phyloP scores from a whole-genome alignment of 108 stramenopile genomes.

The Fragilaria crotonensis region DNA sequence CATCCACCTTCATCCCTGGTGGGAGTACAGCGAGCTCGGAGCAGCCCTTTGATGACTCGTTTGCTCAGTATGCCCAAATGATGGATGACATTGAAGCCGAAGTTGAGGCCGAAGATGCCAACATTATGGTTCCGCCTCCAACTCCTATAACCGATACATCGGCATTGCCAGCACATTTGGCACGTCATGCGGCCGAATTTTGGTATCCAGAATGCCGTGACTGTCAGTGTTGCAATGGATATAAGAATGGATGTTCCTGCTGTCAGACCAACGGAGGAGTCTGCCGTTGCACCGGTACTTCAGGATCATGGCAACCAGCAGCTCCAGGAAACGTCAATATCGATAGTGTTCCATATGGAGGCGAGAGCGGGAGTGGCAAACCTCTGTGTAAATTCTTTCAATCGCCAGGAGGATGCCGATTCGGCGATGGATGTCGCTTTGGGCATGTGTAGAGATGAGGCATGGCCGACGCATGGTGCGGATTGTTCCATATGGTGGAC shows the following conservation, averaged over 20 bases:
- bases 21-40: neutral
- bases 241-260: slow-evolving; percentile 36
- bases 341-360: no score
- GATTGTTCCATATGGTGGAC: no score
- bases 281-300: no score
- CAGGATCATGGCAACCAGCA: no score
- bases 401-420: slow-evolving; percentile 30
- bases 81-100: slow-evolving; percentile 12
- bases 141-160: slow-evolving; percentile 1
- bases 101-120: slow-evolving; percentile 6
- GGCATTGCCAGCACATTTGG: slow-evolving; percentile 19
- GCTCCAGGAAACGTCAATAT: no score
- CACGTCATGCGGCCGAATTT: slow-evolving; percentile 31
- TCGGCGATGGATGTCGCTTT: slow-evolving; percentile 33
- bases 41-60: neutral
- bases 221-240: slow-evolving; percentile 40
- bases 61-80: slow-evolving; percentile 8
- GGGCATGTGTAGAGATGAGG: slow-evolving; percentile 8
- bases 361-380: no score
- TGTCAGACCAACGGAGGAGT: neutral
- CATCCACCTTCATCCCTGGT: slow-evolving; percentile 11
- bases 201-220: slow-evolving; percentile 51
- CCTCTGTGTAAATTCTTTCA: slow-evolving; percentile 29
- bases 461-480: no score
- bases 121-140: neutral